Conservation (phyloP, 2,329 filamentous ascomycete species). For the Neurospora crassa region DNA sequence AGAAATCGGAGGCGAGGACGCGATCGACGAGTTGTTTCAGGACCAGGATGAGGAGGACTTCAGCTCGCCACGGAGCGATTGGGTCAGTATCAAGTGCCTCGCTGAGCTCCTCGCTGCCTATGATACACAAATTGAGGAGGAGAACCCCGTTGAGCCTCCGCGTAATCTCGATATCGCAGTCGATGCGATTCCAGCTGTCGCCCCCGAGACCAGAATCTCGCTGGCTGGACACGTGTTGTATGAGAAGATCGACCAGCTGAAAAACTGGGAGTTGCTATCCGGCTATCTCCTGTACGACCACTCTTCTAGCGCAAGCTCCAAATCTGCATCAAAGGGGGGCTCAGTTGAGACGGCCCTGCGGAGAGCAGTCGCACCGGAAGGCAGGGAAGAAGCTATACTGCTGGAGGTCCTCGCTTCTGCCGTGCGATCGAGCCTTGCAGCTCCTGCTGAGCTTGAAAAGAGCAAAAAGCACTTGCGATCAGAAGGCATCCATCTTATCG, state of each 20-base stretch:
- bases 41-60: constrained; percentile 66
- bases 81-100: constrained; percentile 87
- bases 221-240: constrained; percentile 80
- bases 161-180: constrained; percentile 40
- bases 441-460: constrained; percentile 55
- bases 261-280: constrained; percentile 79
- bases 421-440: constrained; percentile 63
- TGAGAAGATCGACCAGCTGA: constrained; percentile 69
- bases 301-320: constrained; percentile 51
- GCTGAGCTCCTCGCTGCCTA: constrained; percentile 77
- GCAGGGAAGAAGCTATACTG: constrained; percentile 73
- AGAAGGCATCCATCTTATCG: constrained; percentile 26
- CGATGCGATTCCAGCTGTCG: constrained; percentile 50
- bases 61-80: constrained; percentile 66
- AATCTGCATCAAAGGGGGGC: constrained; percentile 20
- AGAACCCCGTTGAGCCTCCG: constrained; percentile 35
- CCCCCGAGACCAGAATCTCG: constrained; percentile 71
- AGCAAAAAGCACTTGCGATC: constrained; percentile 13
- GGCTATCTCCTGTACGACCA: constrained; percentile 92
- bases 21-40: constrained; percentile 63
- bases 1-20: constrained; percentile 72
- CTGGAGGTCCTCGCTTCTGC: constrained; percentile 79
- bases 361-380: constrained; percentile 60
- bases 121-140: constrained; percentile 58
- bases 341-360: constrained; percentile 54